A percentile compares a stretch with the other conserved stretches of the same genome.
phyloP scores from a whole-genome alignment of 2,329 filamentous ascomycete species.

The Chaetothyriales sp. region DNA sequence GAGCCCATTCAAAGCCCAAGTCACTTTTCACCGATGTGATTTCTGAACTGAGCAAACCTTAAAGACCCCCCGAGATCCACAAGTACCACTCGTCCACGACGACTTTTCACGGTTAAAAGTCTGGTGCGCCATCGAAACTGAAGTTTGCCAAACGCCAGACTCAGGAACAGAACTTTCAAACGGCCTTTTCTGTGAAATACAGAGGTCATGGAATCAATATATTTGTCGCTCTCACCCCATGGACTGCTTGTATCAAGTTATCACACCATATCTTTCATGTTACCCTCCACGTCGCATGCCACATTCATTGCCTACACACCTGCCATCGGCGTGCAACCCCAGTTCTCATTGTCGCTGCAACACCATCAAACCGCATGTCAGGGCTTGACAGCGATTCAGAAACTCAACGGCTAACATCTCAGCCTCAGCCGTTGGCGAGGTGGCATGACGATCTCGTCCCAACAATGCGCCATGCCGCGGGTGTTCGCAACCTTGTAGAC shows the following conservation, averaged over 20 bases:
- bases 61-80: neutral
- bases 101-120: neutral
- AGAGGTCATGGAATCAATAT: neutral
- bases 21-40: slow-evolving; percentile 1
- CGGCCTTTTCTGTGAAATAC: neutral
- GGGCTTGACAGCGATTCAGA: neutral
- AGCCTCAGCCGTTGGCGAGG: neutral
- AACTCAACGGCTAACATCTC: neutral
- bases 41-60: too few relatives aligned
- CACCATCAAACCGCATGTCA: neutral
- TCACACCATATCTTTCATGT: neutral
- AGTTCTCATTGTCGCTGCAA: neutral
- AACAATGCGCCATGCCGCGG: neutral
- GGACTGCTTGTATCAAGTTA: neutral
- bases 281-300: neutral
- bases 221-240: neutral
- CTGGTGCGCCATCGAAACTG: neutral
- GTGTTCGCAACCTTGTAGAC: neutral
- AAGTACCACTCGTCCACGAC: neutral
- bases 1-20: neutral
- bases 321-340: neutral
- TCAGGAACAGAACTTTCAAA: neutral
- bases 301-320: neutral
- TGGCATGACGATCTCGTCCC: neutral
- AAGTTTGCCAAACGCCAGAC: neutral